These are phyloP conservation scores for Claviceps lovelessii DNA, from an alignment of 2,329 filamentous ascomycete species.

Conservation along the genomic window DNA sequence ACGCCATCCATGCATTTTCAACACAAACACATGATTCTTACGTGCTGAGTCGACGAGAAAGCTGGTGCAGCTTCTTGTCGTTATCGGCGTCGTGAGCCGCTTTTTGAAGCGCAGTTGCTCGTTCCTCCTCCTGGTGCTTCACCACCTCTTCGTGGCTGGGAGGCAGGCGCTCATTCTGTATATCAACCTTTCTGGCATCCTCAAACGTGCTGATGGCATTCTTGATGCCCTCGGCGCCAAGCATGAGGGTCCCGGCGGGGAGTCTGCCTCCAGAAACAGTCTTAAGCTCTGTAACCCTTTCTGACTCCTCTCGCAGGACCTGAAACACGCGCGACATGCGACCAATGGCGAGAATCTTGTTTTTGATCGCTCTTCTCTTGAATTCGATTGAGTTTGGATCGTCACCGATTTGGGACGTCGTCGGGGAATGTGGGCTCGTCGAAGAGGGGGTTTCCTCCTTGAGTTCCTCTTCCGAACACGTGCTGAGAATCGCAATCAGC, in stretches of 20 bases:
- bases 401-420: constrained; percentile 30
- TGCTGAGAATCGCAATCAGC: constrained; percentile 96
- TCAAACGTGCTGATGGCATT: constrained; percentile 95
- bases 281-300: constrained; percentile 94
- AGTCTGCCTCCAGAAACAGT: constrained; percentile 85
- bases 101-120: constrained; percentile 69
- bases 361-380: constrained; percentile 95
- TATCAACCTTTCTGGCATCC: constrained; percentile 88
- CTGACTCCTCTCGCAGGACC: constrained; percentile 90
- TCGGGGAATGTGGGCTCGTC: constrained; percentile 42
- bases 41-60: constrained; percentile 92
- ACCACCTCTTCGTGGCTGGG: constrained; percentile 86
- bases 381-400: constrained; percentile 84
- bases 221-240: constrained; percentile 96
- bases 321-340: constrained; percentile 96
- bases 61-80: constrained; percentile 69
- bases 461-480: constrained; percentile 96
- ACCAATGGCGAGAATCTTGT: constrained; percentile 97
- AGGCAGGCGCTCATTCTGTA: constrained; percentile 90
- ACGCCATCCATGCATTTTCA: not conserved
- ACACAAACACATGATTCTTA: constrained; percentile 28
- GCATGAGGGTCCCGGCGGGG: constrained; percentile 90
- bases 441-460: constrained; percentile 71
- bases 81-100: constrained; percentile 83
- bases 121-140: constrained; percentile 66